phyloP scores from a whole-genome alignment of 768 basidiomycete species.

The Leucosporidium creatinivorum region DNA sequence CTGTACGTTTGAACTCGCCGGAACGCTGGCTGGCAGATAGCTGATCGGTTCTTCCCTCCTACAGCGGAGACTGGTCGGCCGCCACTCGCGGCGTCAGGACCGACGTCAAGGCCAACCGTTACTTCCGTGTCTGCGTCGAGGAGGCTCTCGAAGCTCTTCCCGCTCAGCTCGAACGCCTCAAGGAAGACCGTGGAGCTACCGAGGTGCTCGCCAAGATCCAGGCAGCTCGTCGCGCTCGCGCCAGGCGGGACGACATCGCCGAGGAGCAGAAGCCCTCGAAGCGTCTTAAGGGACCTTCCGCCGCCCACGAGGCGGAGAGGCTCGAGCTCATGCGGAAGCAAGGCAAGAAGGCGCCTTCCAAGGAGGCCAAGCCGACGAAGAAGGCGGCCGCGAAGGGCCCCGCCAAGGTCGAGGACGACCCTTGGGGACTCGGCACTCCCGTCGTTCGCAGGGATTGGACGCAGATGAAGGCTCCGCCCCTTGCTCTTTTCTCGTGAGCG shows the following conservation, averaged over 20 bases:
- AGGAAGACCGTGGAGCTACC: neutral
- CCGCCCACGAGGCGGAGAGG: slow-evolving; percentile 51
- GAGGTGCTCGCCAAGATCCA: too few relatives aligned
- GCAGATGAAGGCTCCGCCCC: slow-evolving; percentile 68
- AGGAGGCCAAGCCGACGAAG: slow-evolving; percentile 50
- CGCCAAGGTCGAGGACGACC: slow-evolving; percentile 33
- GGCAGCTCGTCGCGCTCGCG: neutral
- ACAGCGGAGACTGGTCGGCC: slow-evolving; percentile 55
- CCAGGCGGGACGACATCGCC: neutral
- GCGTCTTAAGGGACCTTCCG: slow-evolving; percentile 40
- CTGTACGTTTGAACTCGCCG: neutral
- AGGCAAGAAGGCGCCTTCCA: slow-evolving; percentile 37
- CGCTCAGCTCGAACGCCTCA: slow-evolving; percentile 60
- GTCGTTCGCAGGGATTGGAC: slow-evolving; percentile 55
- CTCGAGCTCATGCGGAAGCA: slow-evolving; percentile 19
- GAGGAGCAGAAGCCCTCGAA: slow-evolving; percentile 41
- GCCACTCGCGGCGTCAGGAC: slow-evolving; percentile 48
- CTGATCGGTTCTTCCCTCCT: slow-evolving; percentile 51
- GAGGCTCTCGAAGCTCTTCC: slow-evolving; percentile 54
- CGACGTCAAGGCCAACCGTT: slow-evolving; percentile 56
- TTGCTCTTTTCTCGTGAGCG: slow-evolving; percentile 60
- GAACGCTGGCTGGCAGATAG: neutral
- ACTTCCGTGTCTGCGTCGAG: slow-evolving; percentile 77
- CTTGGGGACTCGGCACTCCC: slow-evolving; percentile 38
- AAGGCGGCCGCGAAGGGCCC: slow-evolving; percentile 38